phyloP scores from a whole-genome alignment of 805 yeast species.

The Wickerhamiella bombiphila region DNA sequence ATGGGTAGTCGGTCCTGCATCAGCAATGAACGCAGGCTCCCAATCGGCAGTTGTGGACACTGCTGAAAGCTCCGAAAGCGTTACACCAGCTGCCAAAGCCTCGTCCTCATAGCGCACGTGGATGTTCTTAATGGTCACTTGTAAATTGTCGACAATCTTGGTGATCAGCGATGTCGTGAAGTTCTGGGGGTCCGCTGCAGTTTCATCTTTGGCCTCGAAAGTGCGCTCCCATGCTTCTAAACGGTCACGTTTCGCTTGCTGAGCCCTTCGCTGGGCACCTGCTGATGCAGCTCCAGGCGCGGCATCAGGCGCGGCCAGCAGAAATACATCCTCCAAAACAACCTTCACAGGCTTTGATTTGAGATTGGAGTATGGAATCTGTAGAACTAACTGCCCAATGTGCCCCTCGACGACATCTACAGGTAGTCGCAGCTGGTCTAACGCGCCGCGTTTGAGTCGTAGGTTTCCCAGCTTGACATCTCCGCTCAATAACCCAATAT shows the following conservation, averaged over 20 bases:
- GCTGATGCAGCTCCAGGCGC: constrained; percentile 41
- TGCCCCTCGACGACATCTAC: constrained; percentile 80
- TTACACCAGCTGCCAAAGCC: constrained; percentile 62
- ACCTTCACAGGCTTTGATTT: constrained; percentile 87
- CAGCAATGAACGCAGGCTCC: constrained; percentile 73
- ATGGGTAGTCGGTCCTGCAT: constrained; percentile 49
- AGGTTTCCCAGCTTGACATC: constrained; percentile 77
- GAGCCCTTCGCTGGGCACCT: constrained; percentile 45
- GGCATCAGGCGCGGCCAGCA: constrained; percentile 64
- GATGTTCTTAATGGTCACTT: constrained; percentile 77
- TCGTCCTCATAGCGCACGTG: constrained; percentile 86
- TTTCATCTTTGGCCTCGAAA: constrained; percentile 26
- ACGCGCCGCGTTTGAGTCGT: constrained; percentile 69
- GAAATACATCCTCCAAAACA: constrained; percentile 68
- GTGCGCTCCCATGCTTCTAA: constrained; percentile 44
- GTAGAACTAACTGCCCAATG: constrained; percentile 74
- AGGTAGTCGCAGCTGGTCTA: constrained; percentile 77
- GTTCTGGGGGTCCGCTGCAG: constrained; percentile 38
- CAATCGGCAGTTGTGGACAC: constrained; percentile 76
- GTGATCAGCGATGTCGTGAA: constrained; percentile 79
- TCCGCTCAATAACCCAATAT: constrained; percentile 96
- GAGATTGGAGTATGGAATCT: constrained; percentile 93
- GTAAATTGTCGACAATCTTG: constrained; percentile 84
- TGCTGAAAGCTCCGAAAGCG: constrained; percentile 77
- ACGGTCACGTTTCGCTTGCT: constrained; percentile 49